These are phyloP conservation scores for Sedum album DNA, from an alignment of 164 flowering plant genomes.

Conservation along the genomic window DNA sequence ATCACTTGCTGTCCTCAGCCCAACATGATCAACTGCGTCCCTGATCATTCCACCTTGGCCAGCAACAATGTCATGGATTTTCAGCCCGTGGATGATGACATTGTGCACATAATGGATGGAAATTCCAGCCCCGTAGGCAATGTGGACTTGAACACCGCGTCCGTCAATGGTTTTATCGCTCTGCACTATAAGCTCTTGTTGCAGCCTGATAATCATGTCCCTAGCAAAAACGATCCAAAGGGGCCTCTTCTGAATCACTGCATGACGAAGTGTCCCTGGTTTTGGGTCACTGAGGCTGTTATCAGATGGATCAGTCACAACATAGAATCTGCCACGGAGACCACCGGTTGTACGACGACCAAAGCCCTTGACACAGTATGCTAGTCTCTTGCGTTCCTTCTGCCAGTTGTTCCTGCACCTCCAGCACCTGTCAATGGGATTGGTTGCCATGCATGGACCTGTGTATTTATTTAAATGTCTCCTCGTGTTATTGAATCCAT, in stretches of 20 bases:
- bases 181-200: not conserved
- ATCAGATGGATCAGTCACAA: conserved; percentile 3
- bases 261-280: not conserved
- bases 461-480: not conserved
- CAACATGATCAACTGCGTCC: not conserved
- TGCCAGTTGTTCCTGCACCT: conserved; percentile 2
- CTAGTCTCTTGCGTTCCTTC: not conserved
- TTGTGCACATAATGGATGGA: conserved; percentile 1
- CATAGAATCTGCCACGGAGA: not conserved
- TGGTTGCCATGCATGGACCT: not conserved
- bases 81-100: not conserved
- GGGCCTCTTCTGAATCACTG: not conserved
- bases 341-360: conserved; percentile 7
- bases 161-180: conserved; percentile 4
- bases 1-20: not conserved
- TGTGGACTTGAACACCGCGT: conserved; percentile 2
- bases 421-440: conserved; percentile 6
- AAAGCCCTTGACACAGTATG: not conserved
- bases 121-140: not conserved
- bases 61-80: not conserved
- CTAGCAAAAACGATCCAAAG: not conserved
- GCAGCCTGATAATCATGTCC: conserved; percentile 3
- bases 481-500: not conserved
- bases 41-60: not conserved
- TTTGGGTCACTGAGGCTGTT: not conserved